Evolutionary conservation across 2,329 filamentous ascomycete species (phyloP).

Genomic region (Epichloe bromicola): DNA sequence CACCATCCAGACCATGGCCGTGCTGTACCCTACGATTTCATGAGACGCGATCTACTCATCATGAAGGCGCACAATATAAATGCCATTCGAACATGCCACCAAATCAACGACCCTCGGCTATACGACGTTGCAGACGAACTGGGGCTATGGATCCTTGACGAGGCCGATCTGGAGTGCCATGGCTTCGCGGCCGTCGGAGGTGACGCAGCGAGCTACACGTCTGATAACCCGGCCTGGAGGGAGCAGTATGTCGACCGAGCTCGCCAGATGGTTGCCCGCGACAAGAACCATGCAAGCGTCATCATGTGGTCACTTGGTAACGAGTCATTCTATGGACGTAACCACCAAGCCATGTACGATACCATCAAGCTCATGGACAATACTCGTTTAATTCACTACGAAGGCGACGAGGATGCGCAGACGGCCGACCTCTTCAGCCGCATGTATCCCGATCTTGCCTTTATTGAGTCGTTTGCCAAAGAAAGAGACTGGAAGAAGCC

Average conservation of each 20-base stretch:
- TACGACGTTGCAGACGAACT: slow-evolving; percentile 51
- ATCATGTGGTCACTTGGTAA: slow-evolving; percentile 64
- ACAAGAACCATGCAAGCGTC: slow-evolving; percentile 47
- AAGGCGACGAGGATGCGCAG: slow-evolving; percentile 43
- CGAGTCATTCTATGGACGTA: slow-evolving; percentile 56
- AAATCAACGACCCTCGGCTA: slow-evolving; percentile 46
- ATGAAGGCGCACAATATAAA: slow-evolving; percentile 64
- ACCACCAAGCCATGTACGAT: slow-evolving; percentile 55
- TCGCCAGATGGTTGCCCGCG: slow-evolving; percentile 47
- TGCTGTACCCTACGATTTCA: slow-evolving; percentile 46
- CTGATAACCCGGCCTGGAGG: slow-evolving; percentile 47
- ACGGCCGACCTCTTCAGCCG: slow-evolving; percentile 50
- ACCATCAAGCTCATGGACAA: slow-evolving; percentile 44
- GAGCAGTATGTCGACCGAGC: slow-evolving; percentile 56
- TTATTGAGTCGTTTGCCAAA: slow-evolving; percentile 26
- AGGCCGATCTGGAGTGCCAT: slow-evolving; percentile 42
- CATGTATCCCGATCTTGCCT: slow-evolving; percentile 48
- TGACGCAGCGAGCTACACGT: slow-evolving; percentile 30
- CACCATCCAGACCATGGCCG: slow-evolving; percentile 52
- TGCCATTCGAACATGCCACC: slow-evolving; percentile 54
- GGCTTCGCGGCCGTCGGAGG: slow-evolving; percentile 31
- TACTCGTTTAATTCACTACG: slow-evolving; percentile 51
- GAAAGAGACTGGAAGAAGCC: slow-evolving; percentile 38
- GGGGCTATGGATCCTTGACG: slow-evolving; percentile 50
- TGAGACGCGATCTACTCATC: slow-evolving; percentile 45